phyloP scores from a whole-genome alignment of 2,329 filamentous ascomycete genomes.

The Fusarium scirpi region DNA sequence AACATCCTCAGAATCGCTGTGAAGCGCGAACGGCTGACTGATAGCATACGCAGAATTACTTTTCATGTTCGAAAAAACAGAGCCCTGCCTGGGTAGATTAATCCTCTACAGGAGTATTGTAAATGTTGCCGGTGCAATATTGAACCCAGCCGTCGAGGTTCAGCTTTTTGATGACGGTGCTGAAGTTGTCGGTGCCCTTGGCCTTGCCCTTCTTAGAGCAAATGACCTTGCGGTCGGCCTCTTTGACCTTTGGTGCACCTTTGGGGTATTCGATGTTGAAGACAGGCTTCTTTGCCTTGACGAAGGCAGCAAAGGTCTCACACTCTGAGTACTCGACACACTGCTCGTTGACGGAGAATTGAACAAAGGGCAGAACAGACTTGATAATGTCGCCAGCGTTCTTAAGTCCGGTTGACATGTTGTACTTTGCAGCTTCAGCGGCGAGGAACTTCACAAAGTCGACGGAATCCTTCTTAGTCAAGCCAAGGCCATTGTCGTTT shows the following conservation, averaged over 20 bases:
- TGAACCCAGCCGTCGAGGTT: conserved; percentile 72
- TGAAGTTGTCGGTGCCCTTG: conserved; percentile 63
- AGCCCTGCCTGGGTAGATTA: not conserved
- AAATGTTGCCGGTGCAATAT: conserved; percentile 60
- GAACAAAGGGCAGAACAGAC: conserved; percentile 60
- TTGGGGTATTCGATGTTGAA: conserved; percentile 80
- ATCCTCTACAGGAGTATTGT: conserved; percentile 41
- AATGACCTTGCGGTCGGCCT: conserved; percentile 51
- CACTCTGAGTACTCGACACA: conserved; percentile 73
- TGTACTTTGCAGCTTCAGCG: conserved; percentile 62
- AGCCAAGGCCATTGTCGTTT: conserved; percentile 71
- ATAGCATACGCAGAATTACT: not conserved
- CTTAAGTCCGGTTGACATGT: conserved; percentile 75
- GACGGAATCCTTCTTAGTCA: conserved; percentile 68
- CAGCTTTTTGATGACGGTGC: conserved; percentile 75
- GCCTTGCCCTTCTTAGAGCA: conserved; percentile 58
- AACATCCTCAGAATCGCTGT: not conserved
- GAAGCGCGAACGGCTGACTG: not conserved
- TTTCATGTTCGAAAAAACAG: not conserved
- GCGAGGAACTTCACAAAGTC: conserved; percentile 72
- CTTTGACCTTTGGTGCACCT: conserved; percentile 56
- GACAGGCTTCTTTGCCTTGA: conserved; percentile 72
- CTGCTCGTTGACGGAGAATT: conserved; percentile 79
- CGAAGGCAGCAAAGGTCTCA: conserved; percentile 67
- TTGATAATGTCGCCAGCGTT: conserved; percentile 72